Evolutionary conservation across 306 rosid genomes (phyloP), one percentile per base, ranked within the genome.

Genomic region (Inga laurina): DNA sequence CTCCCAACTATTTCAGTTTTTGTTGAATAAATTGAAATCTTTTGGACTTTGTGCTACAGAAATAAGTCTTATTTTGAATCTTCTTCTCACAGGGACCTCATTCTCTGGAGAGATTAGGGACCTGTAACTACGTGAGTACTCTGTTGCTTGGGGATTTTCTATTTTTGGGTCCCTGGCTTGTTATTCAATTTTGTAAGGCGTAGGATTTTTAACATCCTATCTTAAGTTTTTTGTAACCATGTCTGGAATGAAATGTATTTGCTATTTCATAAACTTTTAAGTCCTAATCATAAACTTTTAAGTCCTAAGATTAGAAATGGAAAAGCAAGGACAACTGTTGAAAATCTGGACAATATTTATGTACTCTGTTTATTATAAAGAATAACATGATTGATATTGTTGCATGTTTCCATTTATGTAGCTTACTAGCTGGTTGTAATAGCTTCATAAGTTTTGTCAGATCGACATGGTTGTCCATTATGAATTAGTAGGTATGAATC

Each of bases 91-190:
- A 96, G 99, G 97, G 78, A 41, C 97, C 98, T 0, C 81, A 82
- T 54, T 52, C 84, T 8, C 72, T 96, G 82, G 85, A 91, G 81
- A 87, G 85, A 85, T 83, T 73, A 57, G 99, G 99, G 82, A 77
- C 75, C 51, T 93, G 99, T 74, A 78, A 90, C 82, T 96, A 93
- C 81, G 99, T 96, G 81, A 91, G 99, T 90, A 80, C 87, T 83
- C 85, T 85, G 44, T 71, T 85, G 37, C 66, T 67, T 81, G 10
- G 8, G 35, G 34, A 79, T 66, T 7, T 56, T 18, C 68, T 24
- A 12, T 62, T 75, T 65, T 37, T 74, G 45, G 70, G 74, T 48
- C 83, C 67, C 80, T 56, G 70, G 75, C 85, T 46, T 52, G 35
- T 74, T n/a, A 10, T 57, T 75, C 79, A 64, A n/a, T 84, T 34